Percentiles rank a stretch among this genome's conserved stretches.
phyloP scores from a whole-genome alignment of 306 rosid genomes.

The Vigna mungo region DNA sequence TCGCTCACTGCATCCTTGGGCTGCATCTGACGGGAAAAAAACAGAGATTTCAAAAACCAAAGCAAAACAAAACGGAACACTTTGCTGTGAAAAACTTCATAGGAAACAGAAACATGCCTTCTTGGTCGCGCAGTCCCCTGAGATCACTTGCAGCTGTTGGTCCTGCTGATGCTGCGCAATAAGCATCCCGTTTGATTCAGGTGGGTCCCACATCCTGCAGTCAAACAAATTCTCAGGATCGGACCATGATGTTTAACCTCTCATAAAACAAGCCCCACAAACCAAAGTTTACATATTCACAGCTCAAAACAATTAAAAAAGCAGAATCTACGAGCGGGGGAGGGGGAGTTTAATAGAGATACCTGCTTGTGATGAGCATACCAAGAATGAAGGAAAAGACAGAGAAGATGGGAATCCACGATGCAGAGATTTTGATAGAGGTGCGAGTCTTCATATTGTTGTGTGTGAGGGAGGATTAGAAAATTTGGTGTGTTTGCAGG shows the following conservation, averaged over 20 bases:
- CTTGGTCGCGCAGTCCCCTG: conserved; percentile 68
- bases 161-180: conserved; percentile 66
- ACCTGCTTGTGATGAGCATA: conserved; percentile 87
- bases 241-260: conserved; percentile 38
- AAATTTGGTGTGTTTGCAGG: not conserved
- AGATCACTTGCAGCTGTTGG: conserved; percentile 73
- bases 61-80: not conserved
- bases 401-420: conserved; percentile 92
- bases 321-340: not conserved
- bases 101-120: conserved; percentile 43
- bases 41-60: not conserved
- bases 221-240: conserved; percentile 20
- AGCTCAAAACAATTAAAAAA: not conserved
- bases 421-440: conserved; percentile 68
- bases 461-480: not conserved
- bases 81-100: not conserved
- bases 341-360: conserved; percentile 4
- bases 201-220: conserved; percentile 74
- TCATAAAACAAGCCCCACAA: conserved; percentile 16
- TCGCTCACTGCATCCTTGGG: conserved; percentile 66
- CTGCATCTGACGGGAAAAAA: conserved; percentile 54
- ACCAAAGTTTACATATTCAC: conserved; percentile 9
- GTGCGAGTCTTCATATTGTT: conserved; percentile 70
- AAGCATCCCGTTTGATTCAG: conserved; percentile 70
- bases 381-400: conserved; percentile 76